Evolutionary conservation across 371 early-diverging fungal species (phyloP), one percentile per base, ranked within the genome.

Genomic region (Choanephora cucurbitarum): DNA sequence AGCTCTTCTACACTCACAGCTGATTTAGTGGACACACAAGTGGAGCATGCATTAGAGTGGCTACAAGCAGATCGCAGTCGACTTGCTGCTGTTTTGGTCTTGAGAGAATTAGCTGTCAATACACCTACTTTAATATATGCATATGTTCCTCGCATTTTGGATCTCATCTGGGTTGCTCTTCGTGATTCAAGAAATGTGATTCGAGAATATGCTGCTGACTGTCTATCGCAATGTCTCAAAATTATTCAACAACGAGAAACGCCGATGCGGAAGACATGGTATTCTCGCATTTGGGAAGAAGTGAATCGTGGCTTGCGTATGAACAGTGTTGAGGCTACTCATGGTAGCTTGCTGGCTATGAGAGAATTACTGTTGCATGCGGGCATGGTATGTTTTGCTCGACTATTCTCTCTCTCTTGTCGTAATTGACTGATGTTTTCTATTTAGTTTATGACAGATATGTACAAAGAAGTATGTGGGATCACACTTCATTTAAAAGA

Each of bases 1-100:
- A 82, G 88, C 44, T 88, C 91, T 21, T 88, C 90, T 15, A 87
- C 92, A 0, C 73, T 91, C 39, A 91, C 90, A 3, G 87, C 93
- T 7, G 92, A 93, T 60, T 82, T 90, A 51, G 92, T 94, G 3
- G 93, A 94, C 54, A 87, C 87, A 46, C 93, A 96, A 70, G 89
- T 94, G 9, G 92, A 92, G 63, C 78, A 91, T 52, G 91, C 93
- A 0, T 58, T 96, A 19, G 96, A 96, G 68, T 94, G 92, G 91
- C 73, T 96, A 39, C 93, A 92, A 70, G 90, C 88, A 34, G 94
- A 95, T 54, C 77, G 86, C 1, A 76, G 92, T 49, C 77, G 95
- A 40, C 84, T 92, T 66, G 93, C 96, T 3, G 93, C 97, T 40
- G 92, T 96, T 7, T 72, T 93, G 6, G 85, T 98, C 2, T 68